Conservation (phyloP, 139 green algal genomes). For the Chlorella sp. region DNA sequence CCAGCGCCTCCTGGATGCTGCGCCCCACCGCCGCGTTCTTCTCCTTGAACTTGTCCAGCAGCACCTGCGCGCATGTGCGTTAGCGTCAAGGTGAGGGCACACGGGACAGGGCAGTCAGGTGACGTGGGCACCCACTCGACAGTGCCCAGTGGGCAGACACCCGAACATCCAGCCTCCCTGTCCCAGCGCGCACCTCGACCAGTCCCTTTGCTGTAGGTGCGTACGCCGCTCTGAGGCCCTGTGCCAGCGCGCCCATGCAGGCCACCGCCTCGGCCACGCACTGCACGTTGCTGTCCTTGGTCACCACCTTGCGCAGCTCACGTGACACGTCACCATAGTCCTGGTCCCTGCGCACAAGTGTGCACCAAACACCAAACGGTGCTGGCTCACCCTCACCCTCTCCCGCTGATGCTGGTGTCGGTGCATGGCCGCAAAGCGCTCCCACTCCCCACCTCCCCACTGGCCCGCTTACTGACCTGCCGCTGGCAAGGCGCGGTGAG, state of each 20-base stretch:
- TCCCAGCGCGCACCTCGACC: conserved; percentile 3
- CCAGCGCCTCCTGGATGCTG: conserved; percentile 53
- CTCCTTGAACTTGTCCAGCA: conserved; percentile 88
- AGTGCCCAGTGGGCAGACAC: neutral
- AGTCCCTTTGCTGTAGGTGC: conserved; percentile 34
- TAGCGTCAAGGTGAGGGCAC: neutral
- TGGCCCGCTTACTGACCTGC: conserved; percentile 10
- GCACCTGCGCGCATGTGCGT: conserved; percentile 15
- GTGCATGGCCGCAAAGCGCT: too few species aligned
- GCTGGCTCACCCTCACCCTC: too few species aligned
- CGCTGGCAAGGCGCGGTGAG: conserved; percentile 38
- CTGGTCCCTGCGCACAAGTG: conserved; percentile 15
- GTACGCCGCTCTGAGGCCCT: conserved; percentile 65
- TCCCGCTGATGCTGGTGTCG: too few species aligned
- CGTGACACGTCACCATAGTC: conserved; percentile 70
- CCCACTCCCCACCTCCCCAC: too few species aligned
- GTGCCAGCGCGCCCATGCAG: conserved; percentile 50
- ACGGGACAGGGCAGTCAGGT: neutral
- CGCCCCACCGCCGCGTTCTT: conserved; percentile 73
- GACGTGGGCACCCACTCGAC: neutral
- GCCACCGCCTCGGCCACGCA: conserved; percentile 63
- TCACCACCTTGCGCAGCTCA: conserved; percentile 76
- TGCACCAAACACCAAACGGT: too few species aligned
- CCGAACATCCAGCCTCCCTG: neutral
- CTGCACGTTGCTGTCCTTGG: conserved; percentile 80